A percentile compares a stretch with the other conserved stretches of the same genome.
Conservation (phyloP, 139 green algal species). For the Marvania coccoides region DNA sequence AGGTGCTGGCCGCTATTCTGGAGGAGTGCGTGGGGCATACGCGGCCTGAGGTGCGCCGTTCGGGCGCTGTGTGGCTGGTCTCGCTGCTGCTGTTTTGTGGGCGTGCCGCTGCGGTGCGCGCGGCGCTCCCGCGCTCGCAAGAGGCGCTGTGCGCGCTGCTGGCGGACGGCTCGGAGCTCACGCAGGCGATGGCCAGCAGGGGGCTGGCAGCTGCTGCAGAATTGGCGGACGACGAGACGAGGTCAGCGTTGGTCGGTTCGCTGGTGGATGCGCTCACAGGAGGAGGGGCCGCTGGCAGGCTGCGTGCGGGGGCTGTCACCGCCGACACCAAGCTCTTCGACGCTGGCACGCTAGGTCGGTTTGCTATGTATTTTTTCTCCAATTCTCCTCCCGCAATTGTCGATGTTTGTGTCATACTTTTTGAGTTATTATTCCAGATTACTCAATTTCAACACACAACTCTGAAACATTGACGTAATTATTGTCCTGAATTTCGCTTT, state of each 20-base stretch:
- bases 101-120: constrained; percentile 32
- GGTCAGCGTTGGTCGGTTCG: constrained; percentile 53
- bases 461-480: too few species aligned
- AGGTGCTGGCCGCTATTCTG: constrained; percentile 37
- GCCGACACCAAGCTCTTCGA: constrained; percentile 4
- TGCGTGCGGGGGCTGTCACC: not conserved
- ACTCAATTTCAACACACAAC: too few species aligned
- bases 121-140: constrained; percentile 49
- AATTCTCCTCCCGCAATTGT: too few species aligned
- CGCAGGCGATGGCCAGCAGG: constrained; percentile 63
- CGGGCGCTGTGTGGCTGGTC: constrained; percentile 71
- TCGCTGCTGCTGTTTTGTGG: constrained; percentile 64
- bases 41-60: constrained; percentile 53
- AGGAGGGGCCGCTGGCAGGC: not conserved
- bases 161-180: not conserved
- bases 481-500: too few species aligned
- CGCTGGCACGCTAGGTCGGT: not conserved
- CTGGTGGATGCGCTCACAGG: constrained; percentile 43
- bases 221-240: constrained; percentile 43
- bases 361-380: too few species aligned
- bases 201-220: constrained; percentile 75
- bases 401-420: too few species aligned
- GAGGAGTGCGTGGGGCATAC: constrained; percentile 47
- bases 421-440: too few species aligned
- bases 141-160: constrained; percentile 45